Percentiles rank a stretch among this genome's conserved stretches.
Evolutionary conservation across 164 flowering plant species (phyloP).

Genomic region (Paratinospora sagittata): DNA sequence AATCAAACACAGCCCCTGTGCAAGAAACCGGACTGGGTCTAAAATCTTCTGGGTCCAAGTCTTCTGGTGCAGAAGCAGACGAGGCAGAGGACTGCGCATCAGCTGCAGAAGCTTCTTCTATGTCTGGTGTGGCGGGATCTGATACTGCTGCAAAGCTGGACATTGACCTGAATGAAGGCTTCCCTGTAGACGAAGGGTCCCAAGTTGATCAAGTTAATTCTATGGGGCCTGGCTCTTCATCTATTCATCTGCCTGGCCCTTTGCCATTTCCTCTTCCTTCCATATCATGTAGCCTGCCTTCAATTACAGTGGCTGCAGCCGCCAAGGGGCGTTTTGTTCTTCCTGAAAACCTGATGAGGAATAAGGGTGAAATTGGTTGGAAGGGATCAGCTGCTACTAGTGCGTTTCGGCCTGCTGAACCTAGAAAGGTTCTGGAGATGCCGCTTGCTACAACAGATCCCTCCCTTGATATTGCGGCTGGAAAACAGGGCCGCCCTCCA

Average conservation of each 20-base stretch:
- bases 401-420: conserved; percentile 97
- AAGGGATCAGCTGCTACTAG: conserved; percentile 98
- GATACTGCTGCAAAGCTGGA: conserved; percentile 50
- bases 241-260: conserved; percentile 32
- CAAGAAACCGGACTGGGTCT: conserved; percentile 18
- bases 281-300: conserved; percentile 34
- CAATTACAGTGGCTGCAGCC: conserved; percentile 83
- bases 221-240: conserved; percentile 21
- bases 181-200: conserved; percentile 60
- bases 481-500: conserved; percentile 42
- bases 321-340: conserved; percentile 86
- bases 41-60: conserved; percentile 20
- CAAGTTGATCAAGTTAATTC: conserved; percentile 32
- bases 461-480: conserved; percentile 27
- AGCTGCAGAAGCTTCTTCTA: conserved; percentile 23
- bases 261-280: conserved; percentile 40
- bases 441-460: conserved; percentile 19
- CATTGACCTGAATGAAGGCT: conserved; percentile 91
- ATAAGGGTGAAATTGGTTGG: conserved; percentile 75
- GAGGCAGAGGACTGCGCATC: conserved; percentile 38
- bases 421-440: conserved; percentile 51
- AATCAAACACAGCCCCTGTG: conserved; percentile 9
- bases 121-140: conserved; percentile 28
- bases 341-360: conserved; percentile 53
- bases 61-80: conserved; percentile 25